Evolutionary conservation across 306 rosid genomes (phyloP).

Genomic region (Ochetophila trinervis): DNA sequence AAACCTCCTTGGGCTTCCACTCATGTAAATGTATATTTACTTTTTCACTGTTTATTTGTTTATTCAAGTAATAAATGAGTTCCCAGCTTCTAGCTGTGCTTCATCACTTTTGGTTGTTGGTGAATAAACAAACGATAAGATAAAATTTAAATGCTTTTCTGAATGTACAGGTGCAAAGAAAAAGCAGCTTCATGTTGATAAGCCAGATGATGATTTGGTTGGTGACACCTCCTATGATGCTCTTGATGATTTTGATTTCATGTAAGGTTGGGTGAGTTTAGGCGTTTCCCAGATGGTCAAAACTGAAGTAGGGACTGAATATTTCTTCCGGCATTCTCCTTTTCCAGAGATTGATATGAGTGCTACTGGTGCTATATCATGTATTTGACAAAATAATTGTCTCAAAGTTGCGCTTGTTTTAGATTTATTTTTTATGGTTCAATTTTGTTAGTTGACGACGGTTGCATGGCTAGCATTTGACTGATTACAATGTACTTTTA

Average conservation of each 20-base stretch:
- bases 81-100: too few species aligned
- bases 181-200: constrained; percentile 82
- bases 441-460: too few species aligned
- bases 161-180: constrained; percentile 64
- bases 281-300: neutral
- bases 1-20: too few species aligned
- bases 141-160: neutral
- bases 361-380: neutral
- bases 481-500: too few species aligned
- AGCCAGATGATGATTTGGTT: constrained; percentile 73
- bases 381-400: too few species aligned
- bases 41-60: too few species aligned
- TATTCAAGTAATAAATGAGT: too few species aligned
- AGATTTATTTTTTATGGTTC: too few species aligned
- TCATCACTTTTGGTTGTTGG: neutral
- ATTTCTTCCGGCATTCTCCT: neutral
- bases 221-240: constrained; percentile 45
- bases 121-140: neutral
- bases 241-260: constrained; percentile 81
- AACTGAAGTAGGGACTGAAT: neutral
- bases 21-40: too few species aligned
- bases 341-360: neutral
- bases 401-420: too few species aligned
- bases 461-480: too few species aligned
- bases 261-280: constrained; percentile 47